Base-by-base conservation (phyloP, 2,329 filamentous ascomycete species). In the Fusarium sp. region DNA sequence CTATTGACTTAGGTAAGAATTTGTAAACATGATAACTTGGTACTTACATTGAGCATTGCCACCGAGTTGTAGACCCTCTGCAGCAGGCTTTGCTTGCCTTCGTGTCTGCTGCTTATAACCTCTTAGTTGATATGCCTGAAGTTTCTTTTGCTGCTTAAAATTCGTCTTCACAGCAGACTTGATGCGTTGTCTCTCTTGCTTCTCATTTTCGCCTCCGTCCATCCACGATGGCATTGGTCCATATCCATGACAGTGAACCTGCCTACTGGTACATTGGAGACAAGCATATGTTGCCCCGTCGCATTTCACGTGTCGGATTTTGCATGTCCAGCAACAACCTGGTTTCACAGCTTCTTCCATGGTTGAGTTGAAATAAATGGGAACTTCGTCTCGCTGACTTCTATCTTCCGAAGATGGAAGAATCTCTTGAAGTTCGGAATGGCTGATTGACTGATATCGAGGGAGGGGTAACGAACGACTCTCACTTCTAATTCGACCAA, bases 101-200 rank as follows among this genome's bases (percentile, higher is more conserved):
- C 5, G 11, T 12, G 8, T 20, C 0, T 0, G 11, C 20, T 16
- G n/a, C 3, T 25, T 45, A 8, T 20, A 12, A 0, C 2, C 5
- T n/a, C n/a, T 25, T 2, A 2, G 20, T 32, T n/a, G 40, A 32
- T n/a, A 20, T 10, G n/a, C 27, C n/a, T 45, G 25, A 1, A 16
- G 5, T 15, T 18, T 54, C 27, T 54, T 54, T 24, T 44, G 43
- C 3, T 32, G n/a, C 8, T 14, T 32, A 15, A 45, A 32, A 9
- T 18, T 54, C 27, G 25, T 25, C 20, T 54, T 54, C 3, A 54
- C 40, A 10, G 52, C 40, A n/a, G 9, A 3, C 4, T 34, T 54
- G 4, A 54, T 45, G 2, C 20, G 27, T 8, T 45, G 52, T 16
- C 22, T 54, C 40, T 54, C 27, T 8, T 24, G 1, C 6, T 24